Conservation (phyloP, 108 stramenopile species). For the Skeletonema grethae region DNA sequence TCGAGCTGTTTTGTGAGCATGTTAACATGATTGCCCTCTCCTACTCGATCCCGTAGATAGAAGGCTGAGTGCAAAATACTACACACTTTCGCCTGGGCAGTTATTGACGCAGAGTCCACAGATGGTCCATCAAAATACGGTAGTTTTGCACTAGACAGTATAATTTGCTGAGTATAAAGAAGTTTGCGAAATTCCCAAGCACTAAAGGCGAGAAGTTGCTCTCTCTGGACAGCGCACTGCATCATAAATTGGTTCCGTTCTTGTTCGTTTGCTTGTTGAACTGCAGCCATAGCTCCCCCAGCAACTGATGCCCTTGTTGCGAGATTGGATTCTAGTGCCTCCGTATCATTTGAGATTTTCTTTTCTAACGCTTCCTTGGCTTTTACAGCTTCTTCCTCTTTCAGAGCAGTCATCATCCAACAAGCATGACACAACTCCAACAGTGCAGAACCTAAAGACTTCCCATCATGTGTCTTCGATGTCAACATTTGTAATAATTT, state of each 20-base stretch:
- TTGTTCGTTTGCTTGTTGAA: constrained; percentile 67
- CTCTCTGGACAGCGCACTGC: constrained; percentile 60
- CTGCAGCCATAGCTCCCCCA: constrained; percentile 61
- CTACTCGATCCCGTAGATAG: constrained; percentile 70
- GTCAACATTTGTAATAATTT: constrained; percentile 57
- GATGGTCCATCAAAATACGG: constrained; percentile 85
- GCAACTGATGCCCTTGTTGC: constrained; percentile 75
- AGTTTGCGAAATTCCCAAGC: constrained; percentile 85
- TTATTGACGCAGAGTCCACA: constrained; percentile 61
- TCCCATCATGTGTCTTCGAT: constrained; percentile 45
- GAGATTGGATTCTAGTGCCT: constrained; percentile 53
- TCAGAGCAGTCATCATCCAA: constrained; percentile 80
- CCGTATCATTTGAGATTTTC: constrained; percentile 46
- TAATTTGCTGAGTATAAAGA: constrained; percentile 67
- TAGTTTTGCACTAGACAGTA: constrained; percentile 66
- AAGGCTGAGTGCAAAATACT: constrained; percentile 87
- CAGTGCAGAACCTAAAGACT: constrained; percentile 55
- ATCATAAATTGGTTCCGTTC: constrained; percentile 63
- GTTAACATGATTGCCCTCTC: constrained; percentile 63
- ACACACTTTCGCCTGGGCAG: constrained; percentile 72
- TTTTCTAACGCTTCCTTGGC: constrained; percentile 55
- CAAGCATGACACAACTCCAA: constrained; percentile 73
- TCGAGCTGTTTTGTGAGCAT: constrained; percentile 74
- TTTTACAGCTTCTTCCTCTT: constrained; percentile 63
- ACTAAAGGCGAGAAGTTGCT: constrained; percentile 45